Evolutionary conservation across 495 filamentous ascomycete species (phyloP).

Genomic region (Hyaloscypha variabilis): DNA sequence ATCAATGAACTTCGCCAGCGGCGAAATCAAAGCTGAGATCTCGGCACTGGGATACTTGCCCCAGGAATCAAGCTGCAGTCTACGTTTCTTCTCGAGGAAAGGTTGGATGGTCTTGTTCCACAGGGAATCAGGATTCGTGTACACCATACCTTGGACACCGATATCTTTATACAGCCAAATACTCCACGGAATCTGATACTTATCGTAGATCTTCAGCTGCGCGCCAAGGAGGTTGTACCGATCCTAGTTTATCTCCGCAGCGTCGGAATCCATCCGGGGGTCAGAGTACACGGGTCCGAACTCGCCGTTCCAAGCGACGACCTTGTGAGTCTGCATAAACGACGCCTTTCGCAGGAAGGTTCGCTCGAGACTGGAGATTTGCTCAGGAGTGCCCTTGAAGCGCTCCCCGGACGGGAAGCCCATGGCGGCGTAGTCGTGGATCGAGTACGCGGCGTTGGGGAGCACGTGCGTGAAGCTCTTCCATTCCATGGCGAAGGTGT

Average conservation of each 20-base stretch:
- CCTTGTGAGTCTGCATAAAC: conserved; percentile 55
- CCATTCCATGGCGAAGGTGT: conserved; percentile 64
- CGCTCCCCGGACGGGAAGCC: conserved; percentile 58
- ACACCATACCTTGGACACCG: conserved; percentile 65
- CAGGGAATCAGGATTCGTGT: conserved; percentile 47
- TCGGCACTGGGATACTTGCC: conserved; percentile 64
- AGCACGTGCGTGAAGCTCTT: conserved; percentile 34
- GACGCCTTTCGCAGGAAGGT: conserved; percentile 57
- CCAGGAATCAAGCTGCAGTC: conserved; percentile 60
- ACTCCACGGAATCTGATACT: conserved; percentile 59
- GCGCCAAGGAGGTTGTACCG: conserved; percentile 59
- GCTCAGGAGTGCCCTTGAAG: conserved; percentile 55
- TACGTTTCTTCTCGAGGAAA: conserved; percentile 59
- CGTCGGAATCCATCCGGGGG: conserved; percentile 39
- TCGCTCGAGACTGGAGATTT: conserved; percentile 51
- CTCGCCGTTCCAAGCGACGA: conserved; percentile 68
- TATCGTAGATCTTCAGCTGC: conserved; percentile 60
- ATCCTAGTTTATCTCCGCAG: conserved; percentile 49
- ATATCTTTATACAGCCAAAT: conserved; percentile 74
- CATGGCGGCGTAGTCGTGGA: conserved; percentile 63
- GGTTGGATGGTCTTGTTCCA: conserved; percentile 54
- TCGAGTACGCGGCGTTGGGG: conserved; percentile 60
- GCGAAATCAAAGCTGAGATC: conserved; percentile 36
- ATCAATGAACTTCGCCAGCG: conserved; percentile 54
- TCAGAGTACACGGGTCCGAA: conserved; percentile 65